Evolutionary conservation across 2,329 filamentous ascomycete genomes (phyloP), one percentile per base, ranked within the genome.

Genomic region (Trichoderma citrinoviride): DNA sequence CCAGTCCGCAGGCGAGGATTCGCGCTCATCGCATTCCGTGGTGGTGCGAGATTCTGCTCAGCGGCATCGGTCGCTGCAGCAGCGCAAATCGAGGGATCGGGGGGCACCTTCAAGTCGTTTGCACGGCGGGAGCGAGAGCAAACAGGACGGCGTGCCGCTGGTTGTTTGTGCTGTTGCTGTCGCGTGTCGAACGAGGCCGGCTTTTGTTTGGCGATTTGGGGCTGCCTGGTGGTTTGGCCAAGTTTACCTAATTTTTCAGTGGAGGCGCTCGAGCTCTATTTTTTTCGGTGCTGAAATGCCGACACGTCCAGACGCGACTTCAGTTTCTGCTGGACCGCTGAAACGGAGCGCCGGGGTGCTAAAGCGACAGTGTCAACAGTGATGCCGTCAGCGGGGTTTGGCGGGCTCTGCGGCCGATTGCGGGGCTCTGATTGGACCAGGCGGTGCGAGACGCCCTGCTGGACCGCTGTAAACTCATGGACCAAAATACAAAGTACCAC

Each of bases 1-100:
- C 90, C 90, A 83, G 90, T 92, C 81, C 89, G 87, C 81, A 92
- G 83, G 81, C 88, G 90, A 79, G 89, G 91, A 81, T 91, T 95
- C 78, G 83, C 85, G 85, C 87, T 91, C 92, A 94, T 94, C 79
- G 87, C 87, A 90, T 89, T 78, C 79, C 80, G 80, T 74, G 73
- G 72, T 73, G 44, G 64, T 67, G 37, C 29, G 65, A 56, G 66
- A 44, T 57, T 65, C 65, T 69, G 68, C 56, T 58, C 66, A 62
- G 55, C 67, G 66, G 65, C 70, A 67, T 70, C 62, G 67, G 68
- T 63, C 37, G 50, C 17, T 15, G 19, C 50, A 57, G 21, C 25
- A 52, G 54, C 52, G 53, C 25, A 27, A 37, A 37, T 37, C 33
- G 33, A 5, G 33, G 4, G 29, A 27, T 58, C 44, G 44, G 10